A percentile compares a stretch with the other conserved stretches of the same genome.
These are phyloP conservation scores for Colletotrichum cuscutae DNA, from an alignment of 2,329 filamentous ascomycete genomes.

Conservation along the genomic window DNA sequence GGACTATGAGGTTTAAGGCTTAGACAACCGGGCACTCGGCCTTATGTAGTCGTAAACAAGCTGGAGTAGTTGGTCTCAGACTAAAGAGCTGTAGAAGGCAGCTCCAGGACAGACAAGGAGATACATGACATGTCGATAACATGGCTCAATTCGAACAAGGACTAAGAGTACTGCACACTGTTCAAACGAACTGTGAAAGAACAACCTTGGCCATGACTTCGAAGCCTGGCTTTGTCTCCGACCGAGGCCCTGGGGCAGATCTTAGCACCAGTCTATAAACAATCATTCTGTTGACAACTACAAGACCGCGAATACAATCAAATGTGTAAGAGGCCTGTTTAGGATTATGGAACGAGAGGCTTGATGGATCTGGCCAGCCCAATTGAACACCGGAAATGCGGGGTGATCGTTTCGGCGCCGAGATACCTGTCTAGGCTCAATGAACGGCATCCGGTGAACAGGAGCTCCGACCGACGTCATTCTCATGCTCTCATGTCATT, in stretches of 20 bases:
- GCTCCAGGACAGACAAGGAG: too few species aligned
- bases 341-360: not conserved
- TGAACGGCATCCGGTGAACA: not conserved
- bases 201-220: not conserved
- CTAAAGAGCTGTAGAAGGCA: not conserved
- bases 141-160: not conserved
- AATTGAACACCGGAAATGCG: not conserved
- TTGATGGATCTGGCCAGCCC: not conserved
- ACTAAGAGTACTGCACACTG: rapidly evolving
- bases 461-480: too few species aligned
- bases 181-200: not conserved
- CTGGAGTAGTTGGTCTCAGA: not conserved
- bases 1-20: not conserved
- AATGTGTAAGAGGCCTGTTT: not conserved
- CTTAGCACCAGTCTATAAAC: not conserved
- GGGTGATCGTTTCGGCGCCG: not conserved
- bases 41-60: not conserved
- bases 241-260: rapidly evolving
- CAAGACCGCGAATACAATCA: not conserved
- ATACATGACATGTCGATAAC: too few species aligned
- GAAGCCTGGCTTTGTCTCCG: not conserved
- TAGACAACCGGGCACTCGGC: not conserved
- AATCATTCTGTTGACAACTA: not conserved
- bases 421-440: not conserved
- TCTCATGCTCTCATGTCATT: too few species aligned